phyloP scores from a whole-genome alignment of 2,329 filamentous ascomycete genomes.

The Graphium sp. region DNA sequence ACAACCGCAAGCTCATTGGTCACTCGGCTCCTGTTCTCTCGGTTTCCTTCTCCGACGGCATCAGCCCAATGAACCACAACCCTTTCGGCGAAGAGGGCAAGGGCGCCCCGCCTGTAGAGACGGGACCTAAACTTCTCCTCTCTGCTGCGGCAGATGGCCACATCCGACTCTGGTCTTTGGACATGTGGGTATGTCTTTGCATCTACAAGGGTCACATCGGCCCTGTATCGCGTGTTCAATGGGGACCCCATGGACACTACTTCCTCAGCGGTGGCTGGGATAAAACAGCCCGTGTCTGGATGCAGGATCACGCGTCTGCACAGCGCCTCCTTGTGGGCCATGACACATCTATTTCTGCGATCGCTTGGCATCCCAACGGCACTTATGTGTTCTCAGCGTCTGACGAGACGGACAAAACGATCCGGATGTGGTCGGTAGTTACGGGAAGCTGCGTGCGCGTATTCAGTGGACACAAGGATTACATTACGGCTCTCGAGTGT shows the following conservation, averaged over 20 bases:
- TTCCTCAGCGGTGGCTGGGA: conserved; percentile 81
- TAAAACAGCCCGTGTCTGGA: conserved; percentile 80
- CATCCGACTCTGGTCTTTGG: conserved; percentile 81
- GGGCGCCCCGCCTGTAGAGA: conserved; percentile 24
- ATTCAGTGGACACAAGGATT: conserved; percentile 81
- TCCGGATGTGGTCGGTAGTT: conserved; percentile 92
- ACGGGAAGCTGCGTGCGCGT: conserved; percentile 78
- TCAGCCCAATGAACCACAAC: conserved; percentile 28
- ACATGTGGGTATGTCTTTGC: conserved; percentile 82
- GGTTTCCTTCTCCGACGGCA: conserved; percentile 67
- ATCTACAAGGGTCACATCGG: conserved; percentile 88
- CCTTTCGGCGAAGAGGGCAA: conserved; percentile 32
- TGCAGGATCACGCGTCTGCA: conserved; percentile 80
- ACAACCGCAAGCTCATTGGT: conserved; percentile 61
- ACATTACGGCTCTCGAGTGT: conserved; percentile 71
- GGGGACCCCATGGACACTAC: conserved; percentile 91
- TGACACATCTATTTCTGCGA: conserved; percentile 76
- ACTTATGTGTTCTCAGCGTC: conserved; percentile 88
- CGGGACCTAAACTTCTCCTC: conserved; percentile 57
- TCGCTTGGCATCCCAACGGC: conserved; percentile 92
- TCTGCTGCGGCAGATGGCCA: conserved; percentile 80
- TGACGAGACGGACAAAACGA: conserved; percentile 69
- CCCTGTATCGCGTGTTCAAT: conserved; percentile 74
- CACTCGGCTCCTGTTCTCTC: conserved; percentile 82
- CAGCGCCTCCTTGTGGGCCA: conserved; percentile 82